Base-by-base conservation (phyloP, 2,329 filamentous ascomycete genomes). In the Aspergillus fructus region DNA sequence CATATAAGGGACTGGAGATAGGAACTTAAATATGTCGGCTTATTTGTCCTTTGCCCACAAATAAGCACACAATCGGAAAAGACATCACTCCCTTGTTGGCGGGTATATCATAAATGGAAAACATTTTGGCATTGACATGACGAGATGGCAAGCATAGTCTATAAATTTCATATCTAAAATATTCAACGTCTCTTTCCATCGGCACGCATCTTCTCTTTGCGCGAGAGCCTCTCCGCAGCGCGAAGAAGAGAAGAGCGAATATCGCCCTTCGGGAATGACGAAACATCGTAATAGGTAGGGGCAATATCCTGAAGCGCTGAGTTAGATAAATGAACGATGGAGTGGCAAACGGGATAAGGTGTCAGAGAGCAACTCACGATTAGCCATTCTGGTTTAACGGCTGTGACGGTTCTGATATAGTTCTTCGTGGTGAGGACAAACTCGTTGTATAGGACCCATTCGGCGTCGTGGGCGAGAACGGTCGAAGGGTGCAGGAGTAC, bases 361-460 rank as follows among this genome's bases (percentile, higher is more conserved):
- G 21, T n/a, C 12, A 47, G 23, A 39, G 27, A 24, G n/a, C n/a
- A 42, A 78, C 88, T 77, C 82, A 93, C 90, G 76, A 97, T 73
- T 60, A 99, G 79, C 94, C 94, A 99, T 76, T 99, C 94, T 0
- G 93, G 90, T 72, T 90, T 89, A 55, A 99, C 89, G 30, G 90
- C 87, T 12, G 93, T 97, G 48, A 97, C 91, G 0, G 91, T 97
- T 56, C 96, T 86, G 67, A 99, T 93, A 74, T 97, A 99, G 78
- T 97, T 96, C 84, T 99, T 97, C 53, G 90, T 94, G 1, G 94
- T 99, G 55, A 99, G 85, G 12, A 99, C 94, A 70, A 97, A 99
- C 72, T 99, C 96, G 69, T 97, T 96, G 78, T 99, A 99, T 24
- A 99, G 80, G 24, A 99, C 91, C 94, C 94, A 99, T 65, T 99